Evolutionary conservation across 352 stramenopile species (phyloP).

Genomic region (Pythium plurisporium): DNA sequence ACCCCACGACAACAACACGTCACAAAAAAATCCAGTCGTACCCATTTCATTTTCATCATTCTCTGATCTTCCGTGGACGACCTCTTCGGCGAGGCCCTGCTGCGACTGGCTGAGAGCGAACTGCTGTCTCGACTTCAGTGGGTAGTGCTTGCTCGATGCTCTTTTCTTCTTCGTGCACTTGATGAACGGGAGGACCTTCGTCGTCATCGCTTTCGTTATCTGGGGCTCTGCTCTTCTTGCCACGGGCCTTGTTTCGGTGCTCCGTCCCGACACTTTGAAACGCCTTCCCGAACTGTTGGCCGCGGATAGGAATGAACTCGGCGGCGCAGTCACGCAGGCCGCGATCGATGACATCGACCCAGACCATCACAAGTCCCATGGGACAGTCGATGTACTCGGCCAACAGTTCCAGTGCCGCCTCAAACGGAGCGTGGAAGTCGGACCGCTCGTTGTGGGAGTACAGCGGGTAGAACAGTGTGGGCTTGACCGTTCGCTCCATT

Average conservation of each 20-base stretch:
- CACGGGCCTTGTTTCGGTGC: neutral
- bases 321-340: neutral
- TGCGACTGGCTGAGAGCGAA: neutral
- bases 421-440: constrained; percentile 47
- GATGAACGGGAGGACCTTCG: neutral
- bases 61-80: neutral
- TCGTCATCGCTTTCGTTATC: neutral
- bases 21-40: neutral
- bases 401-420: constrained; percentile 57
- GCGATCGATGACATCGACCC: constrained; percentile 13
- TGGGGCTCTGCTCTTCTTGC: neutral
- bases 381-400: constrained; percentile 58
- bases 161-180: neutral
- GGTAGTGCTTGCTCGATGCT: neutral
- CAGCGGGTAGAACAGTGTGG: constrained; percentile 57
- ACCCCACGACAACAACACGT: neutral
- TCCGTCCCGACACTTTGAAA: too few relatives aligned
- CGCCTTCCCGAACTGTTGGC: too few relatives aligned
- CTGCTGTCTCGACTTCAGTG: neutral
- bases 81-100: too few relatives aligned
- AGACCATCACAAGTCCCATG: constrained; percentile 36
- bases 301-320: too few relatives aligned
- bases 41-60: neutral
- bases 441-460: constrained; percentile 13
- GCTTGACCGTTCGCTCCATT: neutral